Evolutionary conservation across 2,329 filamentous ascomycete species (phyloP).

Genomic region (Nigrospora sphaerica): DNA sequence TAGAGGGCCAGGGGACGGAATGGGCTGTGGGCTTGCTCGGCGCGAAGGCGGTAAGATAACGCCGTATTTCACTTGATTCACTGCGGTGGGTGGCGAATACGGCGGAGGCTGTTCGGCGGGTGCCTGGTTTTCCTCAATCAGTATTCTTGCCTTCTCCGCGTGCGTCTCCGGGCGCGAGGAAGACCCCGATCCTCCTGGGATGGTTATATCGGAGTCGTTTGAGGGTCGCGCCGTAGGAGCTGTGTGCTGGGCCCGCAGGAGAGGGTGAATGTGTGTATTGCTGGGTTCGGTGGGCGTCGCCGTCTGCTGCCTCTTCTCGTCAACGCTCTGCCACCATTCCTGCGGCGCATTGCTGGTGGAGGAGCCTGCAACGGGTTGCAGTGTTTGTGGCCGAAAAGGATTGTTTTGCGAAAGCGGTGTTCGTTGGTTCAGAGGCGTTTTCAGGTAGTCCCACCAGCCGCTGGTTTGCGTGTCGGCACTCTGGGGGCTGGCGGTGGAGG

Average conservation of each 20-base stretch:
- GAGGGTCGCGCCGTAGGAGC: too few relatives aligned
- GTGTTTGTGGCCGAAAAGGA: slow-evolving; percentile 30
- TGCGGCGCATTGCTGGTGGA: slow-evolving; percentile 3
- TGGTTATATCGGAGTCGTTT: too few relatives aligned
- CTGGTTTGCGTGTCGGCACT: slow-evolving; percentile 52
- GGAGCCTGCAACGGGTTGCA: slow-evolving; percentile 10
- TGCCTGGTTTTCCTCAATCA: slow-evolving; percentile 28
- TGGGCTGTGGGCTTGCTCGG: slow-evolving; percentile 35
- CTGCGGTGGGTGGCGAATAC: slow-evolving; percentile 42
- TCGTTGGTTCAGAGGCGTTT: slow-evolving; percentile 44
- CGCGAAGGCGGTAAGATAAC: slow-evolving; percentile 53
- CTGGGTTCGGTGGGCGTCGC: not conserved
- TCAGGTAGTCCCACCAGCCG: slow-evolving; percentile 75
- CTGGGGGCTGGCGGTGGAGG: slow-evolving; percentile 29
- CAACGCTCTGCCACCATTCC: slow-evolving; percentile 19
- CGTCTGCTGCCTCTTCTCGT: slow-evolving; percentile 7
- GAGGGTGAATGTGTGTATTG: too few relatives aligned
- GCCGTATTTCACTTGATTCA: slow-evolving; percentile 40
- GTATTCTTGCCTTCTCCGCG: slow-evolving; percentile 30
- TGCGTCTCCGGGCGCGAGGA: slow-evolving; percentile 13
- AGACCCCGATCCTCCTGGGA: slow-evolving; percentile 6
- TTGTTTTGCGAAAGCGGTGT: slow-evolving; percentile 22
- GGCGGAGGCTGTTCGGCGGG: slow-evolving; percentile 43
- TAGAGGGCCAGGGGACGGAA: slow-evolving; percentile 52
- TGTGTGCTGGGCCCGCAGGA: too few relatives aligned